These are phyloP conservation scores for Penicillium sp. DNA, from an alignment of 2,329 filamentous ascomycete genomes.

Conservation along the genomic window DNA sequence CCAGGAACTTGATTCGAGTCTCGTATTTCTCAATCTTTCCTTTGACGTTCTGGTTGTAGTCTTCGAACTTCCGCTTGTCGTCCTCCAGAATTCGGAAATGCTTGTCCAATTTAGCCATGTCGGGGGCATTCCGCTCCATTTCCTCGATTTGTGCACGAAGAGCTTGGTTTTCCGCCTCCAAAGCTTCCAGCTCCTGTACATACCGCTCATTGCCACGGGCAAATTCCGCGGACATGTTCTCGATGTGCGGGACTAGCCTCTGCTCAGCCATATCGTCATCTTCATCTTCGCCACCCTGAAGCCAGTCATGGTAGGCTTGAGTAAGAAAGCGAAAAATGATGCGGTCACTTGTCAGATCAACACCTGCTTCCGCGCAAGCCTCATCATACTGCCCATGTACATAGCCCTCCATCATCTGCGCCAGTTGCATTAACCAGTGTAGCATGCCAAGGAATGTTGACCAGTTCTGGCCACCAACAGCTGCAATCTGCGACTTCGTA, in stretches of 20 bases:
- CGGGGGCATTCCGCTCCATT: constrained; percentile 80
- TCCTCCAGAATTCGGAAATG: constrained; percentile 92
- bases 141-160: constrained; percentile 85
- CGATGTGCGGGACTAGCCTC: constrained; percentile 78
- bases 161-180: constrained; percentile 82
- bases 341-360: constrained; percentile 84
- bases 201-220: constrained; percentile 83
- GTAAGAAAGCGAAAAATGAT: constrained; percentile 94
- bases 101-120: constrained; percentile 80
- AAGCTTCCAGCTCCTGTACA: constrained; percentile 74
- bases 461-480: constrained; percentile 97
- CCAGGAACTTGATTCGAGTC: constrained; percentile 74
- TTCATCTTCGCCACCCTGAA: constrained; percentile 86
- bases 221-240: constrained; percentile 85
- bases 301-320: constrained; percentile 88
- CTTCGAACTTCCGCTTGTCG: constrained; percentile 91
- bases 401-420: constrained; percentile 89
- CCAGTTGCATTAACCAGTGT: constrained; percentile 99
- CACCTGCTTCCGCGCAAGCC: constrained; percentile 80
- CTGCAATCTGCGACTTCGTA: constrained; percentile 91
- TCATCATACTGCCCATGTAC: constrained; percentile 78
- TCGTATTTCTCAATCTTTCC: constrained; percentile 89
- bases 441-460: constrained; percentile 88
- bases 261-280: constrained; percentile 79
- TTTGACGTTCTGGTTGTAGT: constrained; percentile 83